phyloP scores from a whole-genome alignment of 345 rosid species.

The Euphorbia peplus region DNA sequence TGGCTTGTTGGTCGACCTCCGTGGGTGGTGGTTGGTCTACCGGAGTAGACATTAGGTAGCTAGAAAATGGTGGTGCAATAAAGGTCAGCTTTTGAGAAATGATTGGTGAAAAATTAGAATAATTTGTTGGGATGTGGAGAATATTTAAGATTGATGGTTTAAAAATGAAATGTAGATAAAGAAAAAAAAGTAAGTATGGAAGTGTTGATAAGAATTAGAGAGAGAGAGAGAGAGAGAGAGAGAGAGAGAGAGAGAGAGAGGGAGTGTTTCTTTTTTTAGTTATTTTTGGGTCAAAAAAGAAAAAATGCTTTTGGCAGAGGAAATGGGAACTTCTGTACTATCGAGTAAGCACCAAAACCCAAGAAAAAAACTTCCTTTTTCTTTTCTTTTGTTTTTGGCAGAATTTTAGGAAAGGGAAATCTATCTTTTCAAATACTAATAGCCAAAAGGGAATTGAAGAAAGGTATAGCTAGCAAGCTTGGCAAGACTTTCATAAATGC shows the following conservation, averaged over 20 bases:
- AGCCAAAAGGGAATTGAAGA: too few relatives aligned
- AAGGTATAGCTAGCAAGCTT: too few relatives aligned
- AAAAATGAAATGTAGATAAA: too few relatives aligned
- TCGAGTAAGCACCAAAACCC: constrained; percentile 3
- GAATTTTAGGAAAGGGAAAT: background rate
- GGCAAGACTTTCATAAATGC: too few relatives aligned
- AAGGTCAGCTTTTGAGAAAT: background rate
- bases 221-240: background rate
- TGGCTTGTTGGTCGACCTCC: constrained; percentile 32
- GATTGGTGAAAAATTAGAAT: constrained; percentile 11
- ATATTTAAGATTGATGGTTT: background rate
- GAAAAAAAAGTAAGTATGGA: background rate
- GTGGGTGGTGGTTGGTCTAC: constrained; percentile 36
- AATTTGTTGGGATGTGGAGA: background rate
- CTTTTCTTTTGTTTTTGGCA: too few relatives aligned
- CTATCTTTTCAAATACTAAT: background rate
- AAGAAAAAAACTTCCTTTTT: too few relatives aligned
- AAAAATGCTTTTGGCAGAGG: background rate
- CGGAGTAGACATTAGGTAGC: constrained; percentile 46
- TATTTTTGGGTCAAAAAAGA: background rate
- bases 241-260: background rate
- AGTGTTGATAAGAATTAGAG: background rate
- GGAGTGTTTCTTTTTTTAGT: background rate
- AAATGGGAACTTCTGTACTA: constrained; percentile 1
- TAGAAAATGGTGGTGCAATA: background rate